Percentiles rank a stretch among this genome's conserved stretches.
Conservation (phyloP, 177 flowering plant species). For the Vitis hybrid region DNA sequence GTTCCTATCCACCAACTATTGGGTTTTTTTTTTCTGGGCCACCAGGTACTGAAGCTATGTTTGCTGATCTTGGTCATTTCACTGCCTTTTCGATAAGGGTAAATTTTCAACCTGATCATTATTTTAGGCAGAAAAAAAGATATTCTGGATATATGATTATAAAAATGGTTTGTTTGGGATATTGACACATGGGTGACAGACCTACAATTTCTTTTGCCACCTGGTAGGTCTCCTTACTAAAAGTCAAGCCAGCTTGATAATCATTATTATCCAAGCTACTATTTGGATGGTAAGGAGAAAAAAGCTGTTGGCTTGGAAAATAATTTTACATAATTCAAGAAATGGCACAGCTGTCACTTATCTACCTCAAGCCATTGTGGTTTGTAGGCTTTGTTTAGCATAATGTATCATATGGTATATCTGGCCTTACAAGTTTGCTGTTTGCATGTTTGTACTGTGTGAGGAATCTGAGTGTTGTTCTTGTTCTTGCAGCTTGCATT, state of each 20-base stretch:
- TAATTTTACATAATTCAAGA: not conserved
- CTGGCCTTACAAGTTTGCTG: not conserved
- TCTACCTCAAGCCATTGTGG: not conserved
- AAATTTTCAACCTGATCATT: constrained; percentile 3
- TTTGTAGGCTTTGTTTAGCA: not conserved
- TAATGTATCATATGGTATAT: not conserved
- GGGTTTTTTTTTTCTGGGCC: constrained; percentile 4
- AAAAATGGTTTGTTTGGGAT: not conserved
- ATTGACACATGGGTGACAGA: no score
- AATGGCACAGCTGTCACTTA: not conserved
- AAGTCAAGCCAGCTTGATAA: not conserved
- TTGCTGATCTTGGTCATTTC: constrained; percentile 84
- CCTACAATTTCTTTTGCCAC: not conserved
- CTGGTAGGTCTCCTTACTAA: not conserved
- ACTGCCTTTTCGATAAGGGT: constrained; percentile 66
- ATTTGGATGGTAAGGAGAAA: no score
- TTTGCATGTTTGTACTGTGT: not conserved
- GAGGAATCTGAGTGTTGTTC: constrained; percentile 1
- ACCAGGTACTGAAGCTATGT: constrained; percentile 85
- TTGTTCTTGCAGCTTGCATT: constrained; percentile 66
- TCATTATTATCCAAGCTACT: not conserved
- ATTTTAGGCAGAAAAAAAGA: not conserved
- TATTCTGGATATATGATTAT: not conserved
- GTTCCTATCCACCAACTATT: not conserved
- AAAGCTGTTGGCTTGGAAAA: no score